Base-by-base conservation (phyloP, 1,284 basidiomycete species). In the Tilletia setariae region DNA sequence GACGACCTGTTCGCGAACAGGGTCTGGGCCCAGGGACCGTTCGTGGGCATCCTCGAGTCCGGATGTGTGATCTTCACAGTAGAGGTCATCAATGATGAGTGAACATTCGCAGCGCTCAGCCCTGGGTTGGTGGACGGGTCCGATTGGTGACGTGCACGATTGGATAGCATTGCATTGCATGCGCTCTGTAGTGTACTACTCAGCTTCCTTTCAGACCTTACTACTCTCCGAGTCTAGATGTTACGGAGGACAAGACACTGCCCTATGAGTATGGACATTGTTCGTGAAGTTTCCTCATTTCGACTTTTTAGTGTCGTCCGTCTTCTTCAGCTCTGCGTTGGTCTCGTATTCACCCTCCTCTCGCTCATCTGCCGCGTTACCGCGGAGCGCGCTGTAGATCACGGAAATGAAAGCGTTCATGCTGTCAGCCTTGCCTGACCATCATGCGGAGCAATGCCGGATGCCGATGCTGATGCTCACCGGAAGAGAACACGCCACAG, bases 401-500 rank as follows among this genome's bases (percentile, higher is more conserved):
- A n/a, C n/a, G 40, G 21, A 28, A 21, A 32, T 9, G 13, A 16
- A 7, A 25, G 28, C 16, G 25, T 43, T 30, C 13, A 53, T 11
- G 8, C 21, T 53, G 19, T 25, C 47, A 49, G 47, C 28, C 21
- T 32, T 15, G 21, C n/a, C 15, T 25, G 13, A 7, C 51, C n/a
- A 49, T 49, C 6, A 49, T n/a, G 35, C 11, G 1, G 30, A 35
- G 35, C 6, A 4, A 9, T 23, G 35, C 16, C 32, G 1, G 4
- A 2, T n/a, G n/a, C n/a, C n/a, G n/a, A n/a, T n/a, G n/a, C n/a
- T n/a, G n/a, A n/a, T 9, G 72, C 72, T 46, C 64, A 74, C 71
- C 74, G 70, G 63, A 71, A 61, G 69, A 81, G 70, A 64, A 82
- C 72, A 30, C 79, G 74, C 79, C 79, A 81, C 77, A 82, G 80